Evolutionary conservation across 257 asterid genomes (phyloP), one percentile per base, ranked within the genome.

Genomic region (Asclepias syriaca): DNA sequence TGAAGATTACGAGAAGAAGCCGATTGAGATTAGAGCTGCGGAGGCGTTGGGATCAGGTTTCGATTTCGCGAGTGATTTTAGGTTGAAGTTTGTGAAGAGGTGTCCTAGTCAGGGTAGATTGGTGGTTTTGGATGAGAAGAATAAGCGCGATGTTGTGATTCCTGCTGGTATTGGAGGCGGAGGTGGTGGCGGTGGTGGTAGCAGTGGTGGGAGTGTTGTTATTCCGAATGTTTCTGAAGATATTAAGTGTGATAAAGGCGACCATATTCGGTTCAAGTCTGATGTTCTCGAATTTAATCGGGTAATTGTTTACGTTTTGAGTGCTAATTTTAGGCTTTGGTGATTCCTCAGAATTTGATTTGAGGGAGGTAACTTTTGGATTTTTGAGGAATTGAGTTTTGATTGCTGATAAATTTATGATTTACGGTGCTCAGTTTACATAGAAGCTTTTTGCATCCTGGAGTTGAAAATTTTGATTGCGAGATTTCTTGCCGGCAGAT

Each of bases 11-110:
- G 91, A 79, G 72, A 79, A 65, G 78, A 85, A 82, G 89, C 86
- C 96, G 8, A 68, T 92, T 50, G 96, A 87, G 77, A 65, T 92
- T n/a, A 86, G 87, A 29, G 98, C 98, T 0, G 74, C 82, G 48
- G 99, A 95, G 71, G 92, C 97, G 11, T 66, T 95, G 57, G 99
- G 99, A 0, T 95, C 79, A 67, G 99, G 99, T 0, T 95, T 95
- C 79, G 99, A 95, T 73, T 88, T 92, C n/a, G 98, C 99, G 24
- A 92, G 99, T 75, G 99, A 95, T 83, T 95, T 92, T 84, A 73
- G 98, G 87, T 85, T 95, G 79, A 90, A 85, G 85, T 95, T 88
- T 70, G 95, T 89, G 1, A 95, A 95, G 45, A 82, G 84, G 71
- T 81, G 90, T 61, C 86, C 88, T 55, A 70, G 48, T 48, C 93